phyloP scores from a whole-genome alignment of 331 rosid species.

The Rosa hybrid region DNA sequence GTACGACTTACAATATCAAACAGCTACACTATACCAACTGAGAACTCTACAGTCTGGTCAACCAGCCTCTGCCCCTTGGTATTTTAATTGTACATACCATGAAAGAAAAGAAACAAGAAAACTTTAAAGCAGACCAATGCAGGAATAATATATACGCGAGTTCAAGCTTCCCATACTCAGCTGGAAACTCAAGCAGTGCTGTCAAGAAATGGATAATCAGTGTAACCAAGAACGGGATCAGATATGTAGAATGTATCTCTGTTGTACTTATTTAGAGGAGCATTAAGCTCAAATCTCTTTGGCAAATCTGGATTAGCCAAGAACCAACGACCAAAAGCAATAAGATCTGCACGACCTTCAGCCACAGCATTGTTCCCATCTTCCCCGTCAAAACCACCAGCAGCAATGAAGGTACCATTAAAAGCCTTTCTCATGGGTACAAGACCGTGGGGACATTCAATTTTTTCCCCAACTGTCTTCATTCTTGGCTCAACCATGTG shows the following conservation, averaged over 20 bases:
- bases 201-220: conserved; percentile 67
- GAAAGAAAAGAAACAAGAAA: not conserved
- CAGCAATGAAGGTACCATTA: conserved; percentile 55
- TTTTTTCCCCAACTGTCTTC: conserved; percentile 25
- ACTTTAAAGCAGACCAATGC: not conserved
- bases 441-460: conserved; percentile 34
- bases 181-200: not conserved
- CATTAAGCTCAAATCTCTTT: conserved; percentile 51
- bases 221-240: conserved; percentile 66
- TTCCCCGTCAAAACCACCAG: conserved; percentile 56
- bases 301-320: conserved; percentile 85
- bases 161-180: not conserved
- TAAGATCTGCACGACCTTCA: conserved; percentile 49
- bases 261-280: conserved; percentile 62
- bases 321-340: conserved; percentile 63
- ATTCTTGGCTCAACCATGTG: conserved; percentile 82
- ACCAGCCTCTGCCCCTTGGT: not conserved
- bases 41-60: not conserved
- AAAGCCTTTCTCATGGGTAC: conserved; percentile 69
- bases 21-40: not conserved
- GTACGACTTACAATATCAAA: not conserved
- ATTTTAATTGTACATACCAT: not conserved
- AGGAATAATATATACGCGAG: not conserved
- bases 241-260: conserved; percentile 43
- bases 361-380: conserved; percentile 58